Conservation (phyloP, 352 stramenopile genomes). For the Phytophthora meadii region DNA sequence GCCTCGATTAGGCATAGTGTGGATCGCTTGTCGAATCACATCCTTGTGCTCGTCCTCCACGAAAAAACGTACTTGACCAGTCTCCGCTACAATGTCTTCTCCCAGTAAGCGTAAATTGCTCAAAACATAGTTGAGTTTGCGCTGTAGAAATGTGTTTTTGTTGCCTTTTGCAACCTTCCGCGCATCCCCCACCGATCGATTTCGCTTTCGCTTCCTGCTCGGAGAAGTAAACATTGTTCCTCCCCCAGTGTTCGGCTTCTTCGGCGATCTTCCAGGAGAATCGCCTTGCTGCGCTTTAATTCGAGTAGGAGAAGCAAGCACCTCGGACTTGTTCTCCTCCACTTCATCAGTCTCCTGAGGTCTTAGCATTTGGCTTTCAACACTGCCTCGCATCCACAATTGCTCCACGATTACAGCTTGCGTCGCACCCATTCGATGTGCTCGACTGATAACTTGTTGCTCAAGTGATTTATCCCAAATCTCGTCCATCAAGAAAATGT, state of each 20-base stretch:
- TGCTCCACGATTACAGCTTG: constrained; percentile 94
- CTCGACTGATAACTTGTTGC: constrained; percentile 95
- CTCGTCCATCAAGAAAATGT: constrained; percentile 98
- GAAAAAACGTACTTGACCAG: constrained; percentile 54
- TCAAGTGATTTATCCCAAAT: constrained; percentile 97
- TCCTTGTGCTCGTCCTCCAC: constrained; percentile 48
- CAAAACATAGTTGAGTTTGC: constrained; percentile 57
- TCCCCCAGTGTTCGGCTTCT: constrained; percentile 40
- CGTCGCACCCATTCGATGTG: constrained; percentile 95
- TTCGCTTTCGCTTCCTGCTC: constrained; percentile 47
- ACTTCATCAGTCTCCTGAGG: constrained; percentile 40
- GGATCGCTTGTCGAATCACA: constrained; percentile 47
- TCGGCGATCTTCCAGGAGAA: constrained; percentile 30
- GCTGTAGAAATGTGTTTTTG: constrained; percentile 51
- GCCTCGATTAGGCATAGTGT: constrained; percentile 47
- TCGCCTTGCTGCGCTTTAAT: constrained; percentile 10
- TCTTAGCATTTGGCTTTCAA: constrained; percentile 80
- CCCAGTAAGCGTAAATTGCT: constrained; percentile 55
- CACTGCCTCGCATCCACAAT: constrained; percentile 86
- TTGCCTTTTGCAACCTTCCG: constrained; percentile 38
- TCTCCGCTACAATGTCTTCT: constrained; percentile 45
- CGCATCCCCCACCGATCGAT: constrained; percentile 21
- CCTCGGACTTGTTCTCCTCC: constrained; percentile 13
- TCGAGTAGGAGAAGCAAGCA: constrained; percentile 20
- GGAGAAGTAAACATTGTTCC: constrained; percentile 39